Evolutionary conservation across 257 asterid genomes (phyloP).

Genomic region (Parsonsia alboflavescens): DNA sequence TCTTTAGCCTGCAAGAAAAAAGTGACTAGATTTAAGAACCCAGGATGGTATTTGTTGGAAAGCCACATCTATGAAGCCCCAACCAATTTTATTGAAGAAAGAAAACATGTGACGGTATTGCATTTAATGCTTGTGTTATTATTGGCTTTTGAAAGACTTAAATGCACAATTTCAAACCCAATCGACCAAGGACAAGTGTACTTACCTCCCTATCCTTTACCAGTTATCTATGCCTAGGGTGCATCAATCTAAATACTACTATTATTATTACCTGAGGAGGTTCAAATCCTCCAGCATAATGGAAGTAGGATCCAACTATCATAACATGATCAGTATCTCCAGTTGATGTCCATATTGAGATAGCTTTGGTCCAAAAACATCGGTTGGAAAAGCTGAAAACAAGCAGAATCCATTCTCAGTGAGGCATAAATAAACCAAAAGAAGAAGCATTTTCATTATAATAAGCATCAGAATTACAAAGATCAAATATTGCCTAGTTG

Average conservation of each 20-base stretch:
- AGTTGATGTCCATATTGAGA: conserved; percentile 94
- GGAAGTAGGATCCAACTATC: conserved; percentile 93
- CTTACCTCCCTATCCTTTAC: no score
- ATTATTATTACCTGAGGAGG: conserved; percentile 69
- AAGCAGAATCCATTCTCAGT: conserved; percentile 12
- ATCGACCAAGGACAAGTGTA: no score
- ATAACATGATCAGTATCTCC: conserved; percentile 88
- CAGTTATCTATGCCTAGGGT: no score
- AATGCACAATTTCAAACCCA: no score
- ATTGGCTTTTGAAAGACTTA: not conserved
- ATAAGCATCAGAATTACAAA: not conserved
- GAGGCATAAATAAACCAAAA: not conserved
- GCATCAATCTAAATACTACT: no score
- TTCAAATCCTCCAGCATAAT: conserved; percentile 94
- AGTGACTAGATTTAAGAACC: not conserved
- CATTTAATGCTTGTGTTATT: not conserved
- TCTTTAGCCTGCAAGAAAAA: conserved; percentile 57
- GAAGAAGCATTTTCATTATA: not conserved
- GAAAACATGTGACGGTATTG: not conserved
- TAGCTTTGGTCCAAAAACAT: conserved; percentile 95
- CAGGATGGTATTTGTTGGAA: not conserved
- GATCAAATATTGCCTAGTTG: not conserved
- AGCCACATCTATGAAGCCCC: no score
- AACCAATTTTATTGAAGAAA: not conserved
- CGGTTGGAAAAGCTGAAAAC: conserved; percentile 81